Conservation (phyloP, 1,139 yeast genomes). For the Hemisphaericaspora lyxosophila region DNA sequence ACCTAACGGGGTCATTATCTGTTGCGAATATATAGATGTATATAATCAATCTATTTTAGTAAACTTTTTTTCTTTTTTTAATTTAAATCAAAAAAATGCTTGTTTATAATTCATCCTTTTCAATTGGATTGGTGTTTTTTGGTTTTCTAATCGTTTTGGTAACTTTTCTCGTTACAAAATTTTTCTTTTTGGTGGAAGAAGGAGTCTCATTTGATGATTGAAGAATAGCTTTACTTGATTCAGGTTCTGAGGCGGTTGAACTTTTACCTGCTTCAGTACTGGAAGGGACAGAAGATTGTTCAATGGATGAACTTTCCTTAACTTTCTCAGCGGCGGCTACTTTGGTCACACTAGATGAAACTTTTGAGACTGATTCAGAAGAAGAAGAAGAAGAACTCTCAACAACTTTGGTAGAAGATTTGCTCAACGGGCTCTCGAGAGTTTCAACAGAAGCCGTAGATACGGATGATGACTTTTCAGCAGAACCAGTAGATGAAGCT, state of each 20-base stretch:
- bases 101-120: constrained; percentile 14
- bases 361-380: too few relatives aligned
- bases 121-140: constrained; percentile 9
- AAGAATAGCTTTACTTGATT: not conserved
- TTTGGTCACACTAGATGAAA: too few relatives aligned
- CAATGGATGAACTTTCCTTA: not conserved
- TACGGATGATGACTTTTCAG: too few relatives aligned
- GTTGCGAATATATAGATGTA: too few relatives aligned
- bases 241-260: not conserved
- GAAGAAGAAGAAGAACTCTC: too few relatives aligned
- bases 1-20: too few relatives aligned
- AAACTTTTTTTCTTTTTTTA: not conserved
- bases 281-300: not conserved
- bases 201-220: not conserved
- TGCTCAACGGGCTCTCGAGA: too few relatives aligned
- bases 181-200: constrained; percentile 5
- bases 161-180: constrained; percentile 8
- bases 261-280: not conserved
- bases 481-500: too few relatives aligned
- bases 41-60: not conserved
- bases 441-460: too few relatives aligned
- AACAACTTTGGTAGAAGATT: not conserved
- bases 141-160: constrained; percentile 12
- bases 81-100: not conserved
- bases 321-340: not conserved